Evolutionary conservation across 371 early-diverging fungal species (phyloP).

Genomic region (Smittium mucronatum): DNA sequence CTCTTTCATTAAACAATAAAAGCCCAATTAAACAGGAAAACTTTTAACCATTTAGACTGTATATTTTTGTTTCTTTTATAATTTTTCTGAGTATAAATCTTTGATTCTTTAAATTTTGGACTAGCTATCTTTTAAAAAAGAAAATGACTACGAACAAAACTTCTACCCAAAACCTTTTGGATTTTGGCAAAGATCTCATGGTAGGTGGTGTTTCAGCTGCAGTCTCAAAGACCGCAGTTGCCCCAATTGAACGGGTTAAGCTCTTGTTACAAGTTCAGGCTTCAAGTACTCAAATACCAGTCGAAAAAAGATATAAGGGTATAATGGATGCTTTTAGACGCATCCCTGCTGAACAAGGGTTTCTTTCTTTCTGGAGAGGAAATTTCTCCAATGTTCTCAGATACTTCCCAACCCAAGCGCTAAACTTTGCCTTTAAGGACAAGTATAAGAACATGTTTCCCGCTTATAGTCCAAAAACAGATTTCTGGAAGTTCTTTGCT

Average conservation of each 20-base stretch:
- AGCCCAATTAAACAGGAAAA: no score
- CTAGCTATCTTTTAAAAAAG: no score
- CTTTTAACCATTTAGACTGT: no score
- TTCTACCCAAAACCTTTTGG: not conserved
- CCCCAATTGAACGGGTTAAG: slow-evolving; percentile 70
- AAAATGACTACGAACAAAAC: no score
- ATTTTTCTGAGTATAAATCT: no score
- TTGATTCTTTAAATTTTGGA: no score
- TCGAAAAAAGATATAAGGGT: slow-evolving; percentile 54
- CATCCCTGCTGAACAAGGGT: slow-evolving; percentile 51
- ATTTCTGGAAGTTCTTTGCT: slow-evolving; percentile 56
- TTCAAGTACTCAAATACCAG: slow-evolving; percentile 44
- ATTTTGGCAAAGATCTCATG: slow-evolving; percentile 28
- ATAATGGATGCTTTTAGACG: slow-evolving; percentile 50
- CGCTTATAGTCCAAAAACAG: slow-evolving; percentile 48
- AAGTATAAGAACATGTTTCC: slow-evolving; percentile 62
- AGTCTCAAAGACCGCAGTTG: slow-evolving; percentile 84
- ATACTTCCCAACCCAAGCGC: slow-evolving; percentile 69
- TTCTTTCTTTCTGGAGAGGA: slow-evolving; percentile 51
- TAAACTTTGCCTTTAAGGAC: slow-evolving; percentile 74
- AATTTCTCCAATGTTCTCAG: slow-evolving; percentile 63
- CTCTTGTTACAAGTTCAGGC: slow-evolving; percentile 62
- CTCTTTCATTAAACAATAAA: no score
- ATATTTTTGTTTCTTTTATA: no score
- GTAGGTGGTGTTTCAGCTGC: slow-evolving; percentile 77